phyloP scores from a whole-genome alignment of 225 moss, liverwort and hornwort genomes.

The Ulota crispa region DNA sequence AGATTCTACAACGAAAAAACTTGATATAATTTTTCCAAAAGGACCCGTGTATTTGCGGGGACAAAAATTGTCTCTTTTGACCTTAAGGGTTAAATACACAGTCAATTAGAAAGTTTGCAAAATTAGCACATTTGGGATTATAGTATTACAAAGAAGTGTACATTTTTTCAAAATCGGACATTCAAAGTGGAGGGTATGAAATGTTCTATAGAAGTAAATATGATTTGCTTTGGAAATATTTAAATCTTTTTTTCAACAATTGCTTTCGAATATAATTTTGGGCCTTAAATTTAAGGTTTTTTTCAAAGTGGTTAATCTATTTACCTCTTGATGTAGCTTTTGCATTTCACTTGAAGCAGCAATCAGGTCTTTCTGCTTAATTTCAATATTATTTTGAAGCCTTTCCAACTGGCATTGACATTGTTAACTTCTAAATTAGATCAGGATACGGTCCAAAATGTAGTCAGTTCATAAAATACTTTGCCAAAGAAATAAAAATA shows the following conservation, averaged over 20 bases:
- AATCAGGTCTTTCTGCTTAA: constrained; percentile 15
- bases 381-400: constrained; percentile 3
- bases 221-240: neutral
- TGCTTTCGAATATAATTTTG: neutral
- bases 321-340: constrained; percentile 33
- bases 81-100: too few species aligned
- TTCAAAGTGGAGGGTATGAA: neutral
- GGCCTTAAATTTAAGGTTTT: too few species aligned
- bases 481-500: neutral
- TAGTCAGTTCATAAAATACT: neutral
- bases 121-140: too few species aligned
- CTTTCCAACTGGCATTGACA: neutral
- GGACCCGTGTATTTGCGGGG: too few species aligned
- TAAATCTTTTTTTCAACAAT: neutral
- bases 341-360: neutral
- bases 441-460: neutral
- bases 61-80: too few species aligned
- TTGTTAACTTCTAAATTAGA: neutral
- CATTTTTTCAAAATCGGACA: neutral
- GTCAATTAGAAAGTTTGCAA: too few species aligned
- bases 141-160: neutral
- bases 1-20: too few species aligned
- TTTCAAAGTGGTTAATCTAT: neutral
- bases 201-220: neutral
- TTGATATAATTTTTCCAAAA: too few species aligned